Evolutionary conservation across 345 rosid genomes (phyloP).

Genomic region (Abelmoschus esculentus): DNA sequence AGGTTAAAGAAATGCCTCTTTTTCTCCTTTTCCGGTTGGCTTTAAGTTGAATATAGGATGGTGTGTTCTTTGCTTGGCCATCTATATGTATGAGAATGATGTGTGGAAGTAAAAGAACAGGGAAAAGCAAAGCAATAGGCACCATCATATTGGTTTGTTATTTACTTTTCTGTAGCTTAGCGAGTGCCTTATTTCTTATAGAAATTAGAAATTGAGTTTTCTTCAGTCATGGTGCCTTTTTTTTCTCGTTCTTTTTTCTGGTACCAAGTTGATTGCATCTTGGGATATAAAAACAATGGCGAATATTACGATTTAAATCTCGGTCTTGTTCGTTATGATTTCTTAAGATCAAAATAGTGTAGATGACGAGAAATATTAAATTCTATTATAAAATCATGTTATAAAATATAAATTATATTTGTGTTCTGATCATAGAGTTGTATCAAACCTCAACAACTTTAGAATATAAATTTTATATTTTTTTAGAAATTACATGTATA

Average conservation of each 20-base stretch:
- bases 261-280: neutral
- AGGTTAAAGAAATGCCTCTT: slow-evolving; percentile 2
- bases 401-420: neutral
- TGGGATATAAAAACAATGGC: neutral
- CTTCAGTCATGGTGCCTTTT: neutral
- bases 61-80: neutral
- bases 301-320: neutral
- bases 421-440: too few relatives aligned
- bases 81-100: neutral
- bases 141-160: neutral
- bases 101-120: neutral
- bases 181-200: neutral
- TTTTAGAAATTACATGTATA: too few relatives aligned
- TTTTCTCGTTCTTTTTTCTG: neutral
- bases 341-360: neutral
- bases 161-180: neutral
- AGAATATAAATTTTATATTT: too few relatives aligned
- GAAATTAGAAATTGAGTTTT: slow-evolving; percentile 1
- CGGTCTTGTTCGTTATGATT: neutral
- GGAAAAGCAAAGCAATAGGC: slow-evolving; percentile 2
- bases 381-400: neutral
- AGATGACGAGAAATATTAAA: neutral
- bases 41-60: neutral
- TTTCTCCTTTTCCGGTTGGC: neutral
- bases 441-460: too few relatives aligned